Percentiles rank a stretch among this genome's conserved stretches.
Evolutionary conservation across 2,329 filamentous ascomycete genomes (phyloP).

Genomic region (Phyllosticta citrichinensis): DNA sequence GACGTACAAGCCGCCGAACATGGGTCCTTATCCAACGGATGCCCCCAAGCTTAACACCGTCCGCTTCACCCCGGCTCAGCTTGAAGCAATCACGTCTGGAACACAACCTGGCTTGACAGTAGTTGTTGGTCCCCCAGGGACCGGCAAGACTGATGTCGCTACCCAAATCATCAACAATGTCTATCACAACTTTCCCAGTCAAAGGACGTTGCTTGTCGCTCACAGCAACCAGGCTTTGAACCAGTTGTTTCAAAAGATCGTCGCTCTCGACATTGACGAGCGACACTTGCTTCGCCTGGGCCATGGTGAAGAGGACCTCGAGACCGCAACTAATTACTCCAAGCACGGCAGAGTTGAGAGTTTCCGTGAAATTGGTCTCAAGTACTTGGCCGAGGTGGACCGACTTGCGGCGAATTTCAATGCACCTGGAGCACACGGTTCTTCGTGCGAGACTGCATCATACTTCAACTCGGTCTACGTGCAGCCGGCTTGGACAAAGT

Average conservation of each 20-base stretch:
- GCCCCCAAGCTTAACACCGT: constrained; percentile 71
- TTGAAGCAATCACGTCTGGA: constrained; percentile 87
- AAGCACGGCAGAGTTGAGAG: constrained; percentile 93
- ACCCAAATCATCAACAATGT: constrained; percentile 98
- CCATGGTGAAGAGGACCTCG: constrained; percentile 89
- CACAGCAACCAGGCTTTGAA: constrained; percentile 98
- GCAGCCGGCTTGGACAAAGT: constrained; percentile 78
- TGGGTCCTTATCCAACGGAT: constrained; percentile 81
- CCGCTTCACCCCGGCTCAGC: constrained; percentile 82
- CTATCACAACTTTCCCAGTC: constrained; percentile 92
- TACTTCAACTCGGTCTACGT: constrained; percentile 95
- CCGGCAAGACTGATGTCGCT: constrained; percentile 97
- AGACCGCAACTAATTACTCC: constrained; percentile 77
- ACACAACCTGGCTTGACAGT: constrained; percentile 90
- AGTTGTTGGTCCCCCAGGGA: constrained; percentile 89
- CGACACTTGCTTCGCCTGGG: constrained; percentile 85
- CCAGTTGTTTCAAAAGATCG: constrained; percentile 95
- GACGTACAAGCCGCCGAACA: constrained; percentile 81
- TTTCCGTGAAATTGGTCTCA: constrained; percentile 77
- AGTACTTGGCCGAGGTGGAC: constrained; percentile 72
- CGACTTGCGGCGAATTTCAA: constrained; percentile 75
- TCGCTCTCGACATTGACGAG: constrained; percentile 91
- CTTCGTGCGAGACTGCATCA: constrained; percentile 89
- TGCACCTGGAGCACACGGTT: constrained; percentile 88
- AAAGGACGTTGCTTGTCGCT: constrained; percentile 84